Conservation (phyloP, 352 stramenopile species). For the Globisporangium canariense region DNA sequence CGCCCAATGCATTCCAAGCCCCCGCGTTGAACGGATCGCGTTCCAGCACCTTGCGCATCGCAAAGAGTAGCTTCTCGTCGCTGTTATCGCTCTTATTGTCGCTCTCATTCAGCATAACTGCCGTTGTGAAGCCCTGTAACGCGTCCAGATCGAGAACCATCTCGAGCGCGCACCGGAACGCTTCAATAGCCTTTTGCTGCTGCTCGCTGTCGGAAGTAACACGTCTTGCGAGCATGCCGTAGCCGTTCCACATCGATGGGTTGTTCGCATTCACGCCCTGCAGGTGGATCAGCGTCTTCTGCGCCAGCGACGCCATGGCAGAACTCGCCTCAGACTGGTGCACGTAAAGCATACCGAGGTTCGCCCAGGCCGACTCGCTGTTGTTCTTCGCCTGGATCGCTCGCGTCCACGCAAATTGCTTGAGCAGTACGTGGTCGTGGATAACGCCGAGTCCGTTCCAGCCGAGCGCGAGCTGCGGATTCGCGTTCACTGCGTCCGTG, state of each 20-base stretch:
- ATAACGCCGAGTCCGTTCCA: conserved; percentile 82
- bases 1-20: conserved; percentile 65
- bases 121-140: conserved; percentile 54
- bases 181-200: conserved; percentile 53
- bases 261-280: conserved; percentile 82
- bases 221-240: conserved; percentile 67
- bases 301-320: conserved; percentile 39
- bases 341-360: conserved; percentile 84
- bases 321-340: conserved; percentile 30
- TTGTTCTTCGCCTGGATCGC: conserved; percentile 51
- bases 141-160: conserved; percentile 72
- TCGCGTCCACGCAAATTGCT: conserved; percentile 80
- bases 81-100: conserved; percentile 18
- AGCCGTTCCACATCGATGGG: conserved; percentile 84
- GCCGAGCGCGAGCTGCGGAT: conserved; percentile 46
- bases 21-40: conserved; percentile 56
- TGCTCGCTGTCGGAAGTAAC: conserved; percentile 30
- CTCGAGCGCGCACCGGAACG: conserved; percentile 77
- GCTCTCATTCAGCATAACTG: conserved; percentile 24
- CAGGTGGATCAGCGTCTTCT: conserved; percentile 77
- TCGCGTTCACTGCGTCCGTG: conserved; percentile 36
- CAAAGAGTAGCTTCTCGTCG: conserved; percentile 57
- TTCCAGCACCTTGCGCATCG: conserved; percentile 79
- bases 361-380: conserved; percentile 73
- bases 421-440: conserved; percentile 54